These are phyloP conservation scores for Nicotiana undulata DNA, from an alignment of 257 asterid species.

Conservation along the genomic window DNA sequence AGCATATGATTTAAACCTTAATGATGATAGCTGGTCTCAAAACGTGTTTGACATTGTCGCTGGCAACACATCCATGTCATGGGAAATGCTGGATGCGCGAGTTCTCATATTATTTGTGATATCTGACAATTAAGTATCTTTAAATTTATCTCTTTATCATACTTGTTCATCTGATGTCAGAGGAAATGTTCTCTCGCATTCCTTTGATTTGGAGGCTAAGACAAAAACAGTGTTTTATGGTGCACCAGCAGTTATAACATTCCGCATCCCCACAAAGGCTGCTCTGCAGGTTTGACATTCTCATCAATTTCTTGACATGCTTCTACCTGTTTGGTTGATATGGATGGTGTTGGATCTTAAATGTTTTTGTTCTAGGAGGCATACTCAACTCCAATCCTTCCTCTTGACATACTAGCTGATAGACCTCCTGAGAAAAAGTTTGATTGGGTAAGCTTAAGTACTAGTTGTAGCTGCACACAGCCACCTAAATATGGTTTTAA, in stretches of 20 bases:
- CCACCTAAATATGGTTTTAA: background rate
- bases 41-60: constrained; percentile 48
- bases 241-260: constrained; percentile 71
- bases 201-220: constrained; percentile 88
- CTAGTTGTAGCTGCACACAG: background rate
- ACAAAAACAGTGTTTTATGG: constrained; percentile 51
- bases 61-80: constrained; percentile 81
- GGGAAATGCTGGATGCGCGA: constrained; percentile 96
- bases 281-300: constrained; percentile 58
- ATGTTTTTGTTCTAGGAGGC: constrained; percentile 47
- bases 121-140: background rate
- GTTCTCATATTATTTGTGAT: constrained; percentile 14
- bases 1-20: constrained; percentile 78
- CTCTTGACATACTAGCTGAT: constrained; percentile 81
- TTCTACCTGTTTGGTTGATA: constrained; percentile 6
- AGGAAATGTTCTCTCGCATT: constrained; percentile 62
- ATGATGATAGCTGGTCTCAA: constrained; percentile 67
- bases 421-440: constrained; percentile 74
- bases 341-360: constrained; percentile 2
- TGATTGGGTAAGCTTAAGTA: constrained; percentile 59
- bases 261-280: constrained; percentile 78
- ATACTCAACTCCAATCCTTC: constrained; percentile 74
- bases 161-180: constrained; percentile 29
- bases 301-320: background rate
- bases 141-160: constrained; percentile 4